phyloP scores from a whole-genome alignment of 2,329 filamentous ascomycete species.

The Didymella sp. region DNA sequence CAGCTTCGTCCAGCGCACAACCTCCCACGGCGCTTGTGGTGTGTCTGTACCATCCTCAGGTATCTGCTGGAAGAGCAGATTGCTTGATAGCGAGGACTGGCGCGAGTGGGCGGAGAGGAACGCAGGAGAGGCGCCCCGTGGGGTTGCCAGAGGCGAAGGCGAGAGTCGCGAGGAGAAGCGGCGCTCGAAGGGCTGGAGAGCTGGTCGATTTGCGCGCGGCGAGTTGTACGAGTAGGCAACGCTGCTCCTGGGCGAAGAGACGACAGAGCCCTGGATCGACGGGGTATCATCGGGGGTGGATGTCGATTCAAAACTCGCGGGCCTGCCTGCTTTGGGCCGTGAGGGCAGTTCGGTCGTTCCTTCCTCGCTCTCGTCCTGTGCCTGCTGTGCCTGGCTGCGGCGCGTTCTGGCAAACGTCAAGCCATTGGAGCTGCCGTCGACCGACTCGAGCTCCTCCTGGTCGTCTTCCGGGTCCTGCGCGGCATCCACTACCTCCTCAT shows the following conservation, averaged over 20 bases:
- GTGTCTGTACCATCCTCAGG: conserved; percentile 65
- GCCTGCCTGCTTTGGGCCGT: conserved; percentile 18
- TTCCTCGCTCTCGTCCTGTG: conserved; percentile 7
- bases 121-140: conserved; percentile 75
- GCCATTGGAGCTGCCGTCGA: conserved; percentile 34
- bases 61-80: conserved; percentile 64
- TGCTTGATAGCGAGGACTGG: conserved; percentile 78
- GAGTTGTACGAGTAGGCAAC: conserved; percentile 73
- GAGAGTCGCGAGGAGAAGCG: conserved; percentile 90
- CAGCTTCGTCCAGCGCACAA: conserved; percentile 93
- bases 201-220: conserved; percentile 75
- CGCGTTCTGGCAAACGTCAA: conserved; percentile 44
- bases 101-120: conserved; percentile 80
- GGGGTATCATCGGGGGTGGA: conserved; percentile 85
- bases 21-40: conserved; percentile 88
- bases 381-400: conserved; percentile 30
- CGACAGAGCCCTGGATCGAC: conserved; percentile 70
- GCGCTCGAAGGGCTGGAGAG: conserved; percentile 90
- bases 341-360: conserved; percentile 24
- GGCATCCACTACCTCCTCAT: conserved; percentile 12
- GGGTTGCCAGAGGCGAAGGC: conserved; percentile 65
- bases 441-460: conserved; percentile 33
- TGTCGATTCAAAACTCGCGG: conserved; percentile 72
- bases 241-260: conserved; percentile 74
- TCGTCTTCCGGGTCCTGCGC: conserved; percentile 28